phyloP scores from a whole-genome alignment of 345 rosid genomes.

The Anacardium occidentale region DNA sequence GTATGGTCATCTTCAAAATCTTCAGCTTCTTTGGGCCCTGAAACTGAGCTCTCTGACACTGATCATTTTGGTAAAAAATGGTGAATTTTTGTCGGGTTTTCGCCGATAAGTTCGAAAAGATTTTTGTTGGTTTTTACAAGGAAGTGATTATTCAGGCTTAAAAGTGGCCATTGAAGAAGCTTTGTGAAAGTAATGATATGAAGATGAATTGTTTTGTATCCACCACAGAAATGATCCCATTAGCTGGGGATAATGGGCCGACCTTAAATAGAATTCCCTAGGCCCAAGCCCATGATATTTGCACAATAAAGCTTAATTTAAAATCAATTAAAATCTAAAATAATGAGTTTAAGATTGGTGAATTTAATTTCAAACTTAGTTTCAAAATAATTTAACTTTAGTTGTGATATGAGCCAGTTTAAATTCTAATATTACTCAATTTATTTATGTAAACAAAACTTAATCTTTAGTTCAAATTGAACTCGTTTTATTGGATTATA shows the following conservation, averaged over 20 bases:
- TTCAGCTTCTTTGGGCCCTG: constrained; percentile 44
- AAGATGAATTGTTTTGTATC: constrained; percentile 30
- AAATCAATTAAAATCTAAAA: too few relatives aligned
- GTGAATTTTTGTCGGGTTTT: constrained; percentile 27
- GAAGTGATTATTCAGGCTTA: constrained; percentile 61
- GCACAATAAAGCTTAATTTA: too few relatives aligned
- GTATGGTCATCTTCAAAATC: constrained; percentile 68
- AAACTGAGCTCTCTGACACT: constrained; percentile 48
- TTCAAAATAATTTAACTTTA: too few relatives aligned
- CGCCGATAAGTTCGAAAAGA: constrained; percentile 25
- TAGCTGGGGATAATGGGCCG: constrained; percentile 14
- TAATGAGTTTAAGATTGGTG: too few relatives aligned
- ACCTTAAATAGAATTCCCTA: not conserved
- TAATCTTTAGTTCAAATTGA: too few relatives aligned
- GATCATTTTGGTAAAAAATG: constrained; percentile 41
- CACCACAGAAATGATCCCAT: constrained; percentile 30
- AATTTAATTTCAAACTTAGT: too few relatives aligned
- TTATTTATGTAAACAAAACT: too few relatives aligned
- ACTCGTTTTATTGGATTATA: too few relatives aligned
- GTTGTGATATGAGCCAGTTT: too few relatives aligned
- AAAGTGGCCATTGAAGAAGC: constrained; percentile 66
- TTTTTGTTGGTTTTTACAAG: constrained; percentile 35
- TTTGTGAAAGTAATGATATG: constrained; percentile 25
- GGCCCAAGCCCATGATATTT: not conserved
- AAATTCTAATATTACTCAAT: too few relatives aligned